Percentiles rank a stretch among this genome's conserved stretches.
Evolutionary conservation across 2,329 filamentous ascomycete species (phyloP).

Genomic region (Hirsutella rhossiliensis): DNA sequence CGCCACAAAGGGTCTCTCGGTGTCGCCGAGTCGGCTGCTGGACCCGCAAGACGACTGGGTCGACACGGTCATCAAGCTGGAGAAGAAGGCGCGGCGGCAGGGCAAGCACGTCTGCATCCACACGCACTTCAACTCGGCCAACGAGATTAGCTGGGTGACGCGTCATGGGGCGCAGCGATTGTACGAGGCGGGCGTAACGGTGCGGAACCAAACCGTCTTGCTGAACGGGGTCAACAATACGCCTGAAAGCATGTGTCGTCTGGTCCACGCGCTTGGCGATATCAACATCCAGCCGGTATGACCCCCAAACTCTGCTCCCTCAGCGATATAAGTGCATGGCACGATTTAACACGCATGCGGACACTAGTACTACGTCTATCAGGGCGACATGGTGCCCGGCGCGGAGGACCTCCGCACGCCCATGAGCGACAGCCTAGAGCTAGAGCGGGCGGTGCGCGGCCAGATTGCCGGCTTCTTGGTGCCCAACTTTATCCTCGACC

Average conservation of each 20-base stretch:
- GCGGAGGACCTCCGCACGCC: not conserved
- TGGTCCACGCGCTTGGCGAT: not conserved
- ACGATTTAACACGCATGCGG: not conserved
- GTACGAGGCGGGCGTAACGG: not conserved
- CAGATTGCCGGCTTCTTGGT: not conserved
- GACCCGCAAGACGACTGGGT: not conserved
- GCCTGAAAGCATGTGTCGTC: not conserved
- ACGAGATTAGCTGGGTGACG: not conserved
- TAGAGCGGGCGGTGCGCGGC: not conserved
- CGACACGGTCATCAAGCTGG: not conserved
- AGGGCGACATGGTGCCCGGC: not conserved
- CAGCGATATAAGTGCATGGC: not conserved
- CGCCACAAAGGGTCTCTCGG: not conserved
- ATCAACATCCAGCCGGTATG: not conserved
- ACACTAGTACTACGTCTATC: not conserved
- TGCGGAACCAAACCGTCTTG: not conserved
- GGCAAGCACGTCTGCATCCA: not conserved
- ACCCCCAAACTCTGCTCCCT: not conserved
- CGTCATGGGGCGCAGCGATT: not conserved
- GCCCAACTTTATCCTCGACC: not conserved
- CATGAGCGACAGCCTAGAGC: not conserved
- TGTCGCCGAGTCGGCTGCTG: not conserved
- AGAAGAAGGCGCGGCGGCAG: not conserved
- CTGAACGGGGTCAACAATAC: not conserved
- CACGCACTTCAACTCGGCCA: not conserved